These are phyloP conservation scores for Podosphaera xanthii DNA, from an alignment of 2,329 filamentous ascomycete species.

Conservation along the genomic window DNA sequence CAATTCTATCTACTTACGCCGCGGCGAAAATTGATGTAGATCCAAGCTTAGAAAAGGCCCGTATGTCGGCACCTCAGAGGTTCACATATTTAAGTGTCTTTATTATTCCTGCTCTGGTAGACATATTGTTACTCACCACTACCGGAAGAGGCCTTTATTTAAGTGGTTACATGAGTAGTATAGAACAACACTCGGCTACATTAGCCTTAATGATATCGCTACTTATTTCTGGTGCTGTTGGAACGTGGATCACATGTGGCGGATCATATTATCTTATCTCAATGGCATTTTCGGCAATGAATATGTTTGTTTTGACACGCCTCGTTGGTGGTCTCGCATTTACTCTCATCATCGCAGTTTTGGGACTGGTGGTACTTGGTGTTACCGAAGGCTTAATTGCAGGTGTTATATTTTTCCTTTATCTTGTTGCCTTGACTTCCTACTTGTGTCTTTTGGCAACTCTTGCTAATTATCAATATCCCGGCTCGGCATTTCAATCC, in stretches of 20 bases:
- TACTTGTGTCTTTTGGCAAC: slow-evolving; percentile 5
- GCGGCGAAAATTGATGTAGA: slow-evolving; percentile 28
- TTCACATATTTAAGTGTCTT: slow-evolving; percentile 31
- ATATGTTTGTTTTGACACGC: slow-evolving; percentile 5
- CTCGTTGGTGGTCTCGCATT: slow-evolving; percentile 6
- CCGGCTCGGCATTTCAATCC: slow-evolving; percentile 6
- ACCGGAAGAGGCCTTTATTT: slow-evolving; percentile 6
- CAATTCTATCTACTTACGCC: slow-evolving; percentile 26
- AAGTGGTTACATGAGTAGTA: slow-evolving; percentile 3
- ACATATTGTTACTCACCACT: slow-evolving; percentile 5
- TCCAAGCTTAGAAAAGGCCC: slow-evolving; percentile 21
- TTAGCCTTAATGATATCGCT: slow-evolving; percentile 6
- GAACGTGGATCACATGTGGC: slow-evolving; percentile 7
- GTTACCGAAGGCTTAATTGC: slow-evolving; percentile 1
- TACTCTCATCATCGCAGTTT: slow-evolving; percentile 3
- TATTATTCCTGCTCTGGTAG: slow-evolving; percentile 17
- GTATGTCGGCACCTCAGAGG: slow-evolving; percentile 18
- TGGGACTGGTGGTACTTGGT: slow-evolving; percentile 3
- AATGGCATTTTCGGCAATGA: slow-evolving; percentile 8
- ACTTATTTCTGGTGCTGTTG: slow-evolving; percentile 6
- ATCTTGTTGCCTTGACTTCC: slow-evolving; percentile 5
- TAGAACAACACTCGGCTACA: slow-evolving; percentile 4
- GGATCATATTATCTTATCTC: slow-evolving; percentile 7
- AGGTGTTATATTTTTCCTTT: slow-evolving; percentile 6
- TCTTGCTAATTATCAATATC: slow-evolving; percentile 6